These are phyloP conservation scores for Parietichytrium sp. DNA, from an alignment of 108 stramenopile genomes.

Conservation along the genomic window DNA sequence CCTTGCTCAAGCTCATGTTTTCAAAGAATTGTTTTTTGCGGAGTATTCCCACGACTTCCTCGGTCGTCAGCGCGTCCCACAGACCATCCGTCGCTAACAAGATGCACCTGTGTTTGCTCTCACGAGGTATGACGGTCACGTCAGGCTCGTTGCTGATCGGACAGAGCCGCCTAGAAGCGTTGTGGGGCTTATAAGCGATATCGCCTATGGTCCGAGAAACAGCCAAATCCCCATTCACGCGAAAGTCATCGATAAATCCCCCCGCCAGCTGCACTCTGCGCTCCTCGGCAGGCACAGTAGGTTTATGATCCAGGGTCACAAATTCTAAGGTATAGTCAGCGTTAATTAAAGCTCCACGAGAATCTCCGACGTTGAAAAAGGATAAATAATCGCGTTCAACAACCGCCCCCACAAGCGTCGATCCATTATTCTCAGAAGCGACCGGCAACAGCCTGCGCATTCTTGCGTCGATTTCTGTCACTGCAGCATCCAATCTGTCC, in stretches of 20 bases:
- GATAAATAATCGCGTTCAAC: not conserved
- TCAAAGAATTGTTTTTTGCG: not conserved
- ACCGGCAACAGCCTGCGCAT: not conserved
- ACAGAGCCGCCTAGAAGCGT: not conserved
- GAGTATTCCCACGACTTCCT: not conserved
- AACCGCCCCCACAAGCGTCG: not conserved
- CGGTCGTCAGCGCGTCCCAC: slow-evolving; percentile 21
- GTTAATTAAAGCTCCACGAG: not conserved
- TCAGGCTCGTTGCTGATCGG: slow-evolving; percentile 35
- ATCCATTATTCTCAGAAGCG: not conserved
- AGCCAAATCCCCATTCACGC: slow-evolving; percentile 31
- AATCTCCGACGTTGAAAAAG: slow-evolving; percentile 22
- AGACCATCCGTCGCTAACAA: slow-evolving; percentile 29
- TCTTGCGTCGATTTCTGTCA: not conserved
- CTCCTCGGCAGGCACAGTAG: slow-evolving; percentile 34
- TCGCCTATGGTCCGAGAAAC: slow-evolving; percentile 27
- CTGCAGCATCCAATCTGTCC: not conserved
- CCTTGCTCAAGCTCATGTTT: not conserved
- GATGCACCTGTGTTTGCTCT: slow-evolving; percentile 21
- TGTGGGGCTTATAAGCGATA: not conserved
- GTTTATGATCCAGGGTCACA: slow-evolving; percentile 25
- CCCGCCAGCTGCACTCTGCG: slow-evolving; percentile 1
- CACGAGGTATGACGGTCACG: not conserved
- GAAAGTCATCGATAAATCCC: not conserved
- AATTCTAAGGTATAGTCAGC: slow-evolving; percentile 25